These are phyloP conservation scores for Aspergillus alliaceus DNA, from an alignment of 2,329 filamentous ascomycete genomes.

Conservation along the genomic window DNA sequence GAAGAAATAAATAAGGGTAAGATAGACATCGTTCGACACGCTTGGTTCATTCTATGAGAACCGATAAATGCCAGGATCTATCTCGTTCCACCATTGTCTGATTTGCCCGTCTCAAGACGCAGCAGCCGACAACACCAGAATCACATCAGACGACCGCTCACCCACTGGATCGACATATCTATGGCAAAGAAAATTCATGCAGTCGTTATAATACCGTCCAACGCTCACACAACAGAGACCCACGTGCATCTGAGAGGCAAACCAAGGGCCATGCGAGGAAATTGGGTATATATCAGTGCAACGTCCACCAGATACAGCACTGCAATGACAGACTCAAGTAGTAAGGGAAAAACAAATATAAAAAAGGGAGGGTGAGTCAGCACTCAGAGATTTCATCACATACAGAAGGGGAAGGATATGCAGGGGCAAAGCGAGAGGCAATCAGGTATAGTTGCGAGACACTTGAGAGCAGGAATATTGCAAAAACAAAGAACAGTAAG, in stretches of 20 bases:
- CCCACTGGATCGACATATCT: slow-evolving; percentile 17
- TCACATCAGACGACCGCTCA: not conserved
- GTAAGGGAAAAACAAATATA: not conserved
- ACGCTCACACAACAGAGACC: slow-evolving; percentile 18
- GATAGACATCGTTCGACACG: not conserved
- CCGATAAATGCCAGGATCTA: not conserved
- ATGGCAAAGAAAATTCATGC: slow-evolving; percentile 26
- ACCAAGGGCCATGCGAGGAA: slow-evolving; percentile 25
- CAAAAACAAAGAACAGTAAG: not conserved
- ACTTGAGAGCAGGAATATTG: not conserved
- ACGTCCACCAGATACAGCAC: slow-evolving; percentile 19
- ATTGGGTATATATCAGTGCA: slow-evolving; percentile 28
- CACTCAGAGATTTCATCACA: slow-evolving; percentile 3
- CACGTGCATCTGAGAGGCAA: slow-evolving; percentile 20
- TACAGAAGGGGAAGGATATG: slow-evolving; percentile 1
- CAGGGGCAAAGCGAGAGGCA: slow-evolving; percentile 2
- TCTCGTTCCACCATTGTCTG: not conserved
- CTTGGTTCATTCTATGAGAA: not conserved
- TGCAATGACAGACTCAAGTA: slow-evolving; percentile 11
- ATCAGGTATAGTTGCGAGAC: not conserved
- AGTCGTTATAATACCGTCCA: slow-evolving; percentile 24
- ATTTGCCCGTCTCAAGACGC: not conserved
- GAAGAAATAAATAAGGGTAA: not conserved
- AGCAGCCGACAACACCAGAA: not conserved
- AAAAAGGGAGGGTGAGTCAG: slow-evolving; percentile 4